Evolutionary conservation across 257 asterid species (phyloP), one percentile per base, ranked within the genome.

Genomic region (Vinca minor): DNA sequence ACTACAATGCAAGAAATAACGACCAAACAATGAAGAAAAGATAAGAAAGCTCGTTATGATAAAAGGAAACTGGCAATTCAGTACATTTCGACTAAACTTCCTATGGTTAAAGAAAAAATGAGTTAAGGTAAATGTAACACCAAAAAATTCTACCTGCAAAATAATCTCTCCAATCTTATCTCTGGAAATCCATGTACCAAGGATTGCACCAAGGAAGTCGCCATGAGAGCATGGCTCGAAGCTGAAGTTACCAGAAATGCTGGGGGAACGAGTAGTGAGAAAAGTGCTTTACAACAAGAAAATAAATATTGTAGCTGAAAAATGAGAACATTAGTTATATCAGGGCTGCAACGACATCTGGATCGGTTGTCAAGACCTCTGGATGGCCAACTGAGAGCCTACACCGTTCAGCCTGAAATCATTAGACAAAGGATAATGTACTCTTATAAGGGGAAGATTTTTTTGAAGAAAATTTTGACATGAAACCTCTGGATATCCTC

Each of bases 361-460:
- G 97, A 76, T 89, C 88, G 64, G 76, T 83, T 66, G 83, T 76
- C 75, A 84, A 78, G 46, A 75, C 59, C 36, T 89, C 94, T 1
- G 96, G 76, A 84, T 87, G 94, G 63, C 97, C 98, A 64, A 93
- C 75, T 69, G 97, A 85, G 66, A 93, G 94, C 29, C 97, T 96
- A 74, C 96, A 79, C 32, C 95, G 84, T 81, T 89, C 96, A 73
- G 97, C 98, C 98, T 92, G 62, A 8, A 67, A 74, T 35, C 62
- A 15, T 67, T 21, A 61, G n/a, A 9, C 25, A 55, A 53, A 64
- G 64, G 44, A 68, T 41, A 68, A 72, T 8, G 53, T 34, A 69
- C 38, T 49, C 35, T 62, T 28, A 52, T 49, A 18, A 55, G 17
- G 32, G 12, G 46, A 8, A 26, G n/a, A 61, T n/a, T 14, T 0